Conservation (phyloP, 805 yeast species). For the Spathaspora passalidarum region DNA sequence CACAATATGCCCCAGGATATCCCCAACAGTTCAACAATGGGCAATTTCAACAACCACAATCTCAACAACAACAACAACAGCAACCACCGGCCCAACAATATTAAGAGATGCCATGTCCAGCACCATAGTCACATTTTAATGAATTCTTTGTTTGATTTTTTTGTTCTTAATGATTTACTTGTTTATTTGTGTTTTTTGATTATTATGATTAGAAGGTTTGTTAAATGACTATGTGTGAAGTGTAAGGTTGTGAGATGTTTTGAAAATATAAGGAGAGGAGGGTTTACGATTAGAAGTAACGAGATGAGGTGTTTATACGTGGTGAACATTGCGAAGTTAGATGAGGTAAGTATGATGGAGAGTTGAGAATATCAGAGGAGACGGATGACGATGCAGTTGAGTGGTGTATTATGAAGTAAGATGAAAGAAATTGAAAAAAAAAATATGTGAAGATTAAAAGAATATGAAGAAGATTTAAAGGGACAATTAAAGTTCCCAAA, state of each 20-base stretch:
- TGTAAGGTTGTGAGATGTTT: no score
- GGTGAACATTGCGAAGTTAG: no score
- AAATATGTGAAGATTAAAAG: neutral
- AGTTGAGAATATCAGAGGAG: no score
- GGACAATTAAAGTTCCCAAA: no score
- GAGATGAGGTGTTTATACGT: no score
- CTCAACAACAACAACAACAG: constrained; percentile 7
- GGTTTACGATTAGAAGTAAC: no score
- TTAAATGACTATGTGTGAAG: no score
- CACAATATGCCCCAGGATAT: constrained; percentile 8
- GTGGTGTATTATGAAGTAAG: neutral
- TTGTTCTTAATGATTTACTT: neutral
- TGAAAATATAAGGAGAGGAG: no score
- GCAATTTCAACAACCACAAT: neutral
- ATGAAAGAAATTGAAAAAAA: neutral
- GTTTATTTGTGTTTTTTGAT: neutral
- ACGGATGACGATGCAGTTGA: neutral
- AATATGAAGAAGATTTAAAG: neutral
- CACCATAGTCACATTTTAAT: neutral
- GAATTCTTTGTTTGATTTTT: neutral
- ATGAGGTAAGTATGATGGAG: no score
- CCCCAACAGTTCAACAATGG: constrained; percentile 9
- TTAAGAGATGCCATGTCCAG: neutral
- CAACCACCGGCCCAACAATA: constrained; percentile 11
- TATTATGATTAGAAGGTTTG: no score